Base-by-base conservation (phyloP, 1,139 yeast species). In the Pichia cactophila region DNA sequence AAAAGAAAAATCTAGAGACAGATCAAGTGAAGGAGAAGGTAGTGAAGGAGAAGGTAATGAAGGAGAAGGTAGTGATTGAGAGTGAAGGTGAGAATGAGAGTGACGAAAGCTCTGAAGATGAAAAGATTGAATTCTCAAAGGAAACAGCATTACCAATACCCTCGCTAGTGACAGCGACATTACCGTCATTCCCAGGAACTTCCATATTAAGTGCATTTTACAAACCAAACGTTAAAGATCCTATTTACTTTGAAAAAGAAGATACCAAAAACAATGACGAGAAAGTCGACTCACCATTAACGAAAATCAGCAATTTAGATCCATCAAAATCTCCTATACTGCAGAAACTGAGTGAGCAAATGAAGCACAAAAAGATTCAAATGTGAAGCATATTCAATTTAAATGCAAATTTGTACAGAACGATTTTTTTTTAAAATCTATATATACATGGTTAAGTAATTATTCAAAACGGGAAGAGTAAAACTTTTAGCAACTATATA, bases 1-100 rank as follows among this genome's bases (percentile, higher is more conserved):
- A 72, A 74, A 53, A 74, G 74, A 8, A 35, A 16, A 35, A 17
- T 16, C 3, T 14, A 17, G 23, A 16, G 8, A 8, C 23, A 35
- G 5, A 16, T 6, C 20, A n/a, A 2, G 38, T 16, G 16, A 17
- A 35, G 5, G 23, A 23, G 4, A 23, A 23, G 23, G 23, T 23
- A 5, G 23, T 23, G 23, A 17, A 35, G 5, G 23, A 23, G 4
- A 23, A 23, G 23, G 23, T 23, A 5, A 5, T 16, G 16, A 17
- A 35, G 5, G 23, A 23, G 4, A 23, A 23, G 23, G 23, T 23
- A 5, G 23, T 23, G 23, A 17, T 17, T 17, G 20, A 17, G 20
- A 23, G 23, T 23, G 23, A 23, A 5, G 1, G 23, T 23, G 23
- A 5, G 23, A 23, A 23, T 23, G 23, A 23, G 38, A 35, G 23